phyloP scores from a whole-genome alignment of 2,329 filamentous ascomycete species.

The Aspergillus ochraceoroseus region DNA sequence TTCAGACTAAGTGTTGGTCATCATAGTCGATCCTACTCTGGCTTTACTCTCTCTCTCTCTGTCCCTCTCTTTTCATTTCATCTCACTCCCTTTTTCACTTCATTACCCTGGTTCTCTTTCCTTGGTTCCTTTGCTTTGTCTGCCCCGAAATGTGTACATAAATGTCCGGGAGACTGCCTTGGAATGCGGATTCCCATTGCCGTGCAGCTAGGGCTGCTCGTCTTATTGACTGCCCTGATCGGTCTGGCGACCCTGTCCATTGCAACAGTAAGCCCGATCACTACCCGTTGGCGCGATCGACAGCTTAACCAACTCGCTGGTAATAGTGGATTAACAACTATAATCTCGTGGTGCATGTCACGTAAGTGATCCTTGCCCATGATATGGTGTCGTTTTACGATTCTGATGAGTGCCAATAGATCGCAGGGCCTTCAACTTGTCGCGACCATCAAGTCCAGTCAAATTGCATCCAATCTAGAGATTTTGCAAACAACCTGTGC shows the following conservation, averaged over 20 bases:
- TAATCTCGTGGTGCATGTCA: slow-evolving; percentile 55
- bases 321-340: slow-evolving; percentile 56
- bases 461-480: slow-evolving; percentile 71
- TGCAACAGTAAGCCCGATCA: slow-evolving; percentile 44
- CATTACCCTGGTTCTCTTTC: too few relatives aligned
- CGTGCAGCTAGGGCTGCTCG: slow-evolving; percentile 76
- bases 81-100: too few relatives aligned
- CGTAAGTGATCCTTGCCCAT: slow-evolving; percentile 29
- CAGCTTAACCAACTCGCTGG: slow-evolving; percentile 12
- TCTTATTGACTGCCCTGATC: slow-evolving; percentile 68
- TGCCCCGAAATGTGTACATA: background rate
- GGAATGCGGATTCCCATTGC: slow-evolving; percentile 80
- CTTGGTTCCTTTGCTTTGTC: background rate
- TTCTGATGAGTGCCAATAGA: slow-evolving; percentile 28
- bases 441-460: slow-evolving; percentile 79
- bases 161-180: slow-evolving; percentile 1
- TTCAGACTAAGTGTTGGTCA: too few relatives aligned
- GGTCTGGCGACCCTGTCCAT: slow-evolving; percentile 74
- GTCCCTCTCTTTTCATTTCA: too few relatives aligned
- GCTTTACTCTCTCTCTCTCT: too few relatives aligned
- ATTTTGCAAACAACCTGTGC: slow-evolving; percentile 70
- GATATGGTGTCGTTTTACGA: background rate
- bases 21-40: too few relatives aligned
- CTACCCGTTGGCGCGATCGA: too few relatives aligned
- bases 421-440: slow-evolving; percentile 66